Evolutionary conservation across 2,329 filamentous ascomycete species (phyloP), one percentile per base, ranked within the genome.

Genomic region (Clarireedia homoeocarpa): DNA sequence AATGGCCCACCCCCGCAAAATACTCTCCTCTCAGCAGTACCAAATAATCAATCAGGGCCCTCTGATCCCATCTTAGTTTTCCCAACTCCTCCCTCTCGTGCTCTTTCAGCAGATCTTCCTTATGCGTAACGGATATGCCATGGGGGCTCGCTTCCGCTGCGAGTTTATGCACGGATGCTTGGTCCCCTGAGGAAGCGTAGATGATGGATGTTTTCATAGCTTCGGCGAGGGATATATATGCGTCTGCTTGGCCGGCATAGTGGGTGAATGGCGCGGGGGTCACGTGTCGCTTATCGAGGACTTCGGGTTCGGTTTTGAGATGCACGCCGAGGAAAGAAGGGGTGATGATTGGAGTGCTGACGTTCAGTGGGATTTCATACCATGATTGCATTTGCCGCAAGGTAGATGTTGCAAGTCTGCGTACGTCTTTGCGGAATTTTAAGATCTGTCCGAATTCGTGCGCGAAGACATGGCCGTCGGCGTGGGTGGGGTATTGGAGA

Each of bases 21-120:
- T 72, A 63, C 38, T 71, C 70, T 9, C 72, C 71, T 23, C 73
- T 68, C 51, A 73, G 62, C 62, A 79, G 63, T 4, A 80, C 71
- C 62, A 79, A 71, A 63, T 75, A 78, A 65, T 81, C 77, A 5
- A 79, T 71, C 26, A 79, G 63, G 0, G 71, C 73, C 53, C 72
- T 71, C 67, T 80, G 77, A 61, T 79, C 75, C 71, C 72, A 77
- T 9, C 64, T 72, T 47, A 78, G 60, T n/a, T 48, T 46, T 6
- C 68, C 49, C 4, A 79, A 64, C n/a, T 59, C 59, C 5, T 59
- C 59, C 2, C 68, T 61, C 20, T 60, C 59, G 7, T 57, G 60
- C 47, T 75, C 73, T 0, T 59, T 56, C 4, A 79, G 67, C 1
- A 79, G 61, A 48, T 75, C 71, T 12, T 67, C 61, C 63, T 77